Base-by-base conservation (phyloP, 805 yeast species). In the Candida quercuum region DNA sequence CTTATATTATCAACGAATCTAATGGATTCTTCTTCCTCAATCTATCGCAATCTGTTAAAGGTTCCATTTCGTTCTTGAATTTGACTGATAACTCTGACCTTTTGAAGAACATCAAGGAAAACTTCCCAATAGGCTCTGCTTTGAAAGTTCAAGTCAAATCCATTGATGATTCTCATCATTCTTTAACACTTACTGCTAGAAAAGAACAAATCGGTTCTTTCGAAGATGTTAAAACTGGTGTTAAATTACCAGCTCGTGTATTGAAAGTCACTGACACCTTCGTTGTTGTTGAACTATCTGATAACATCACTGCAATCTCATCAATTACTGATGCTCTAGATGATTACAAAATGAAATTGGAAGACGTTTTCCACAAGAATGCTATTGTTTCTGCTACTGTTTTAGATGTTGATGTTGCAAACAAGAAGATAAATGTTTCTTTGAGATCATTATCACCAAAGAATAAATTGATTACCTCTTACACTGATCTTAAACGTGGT, bases 321-420 rank as follows among this genome's bases (percentile, higher is more conserved):
- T 78, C 72, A 52, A 73, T 82, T 36, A 78, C 93, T 3, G 96
- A 87, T 57, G 87, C 94, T 6, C 64, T 84, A 47, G 74, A 80
- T 52, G 82, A 82, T 54, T 86, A 74, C 56, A 66, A 77, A 25
- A 61, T 69, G 28, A 67, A 71, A 33, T 59, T 83, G 34, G 69
- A 67, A 24, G 72, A 68, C 12, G 67, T 66, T 5, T 81, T 63
- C 54, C 55, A 66, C 4, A 60, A 63, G 5, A 78, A 78, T 45
- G 76, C 74, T 42, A 68, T 75, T 29, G 73, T 78, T 35, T 57
- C 77, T 26, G 86, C 86, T 21, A 71, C 74, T 7, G 72, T 83
- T 18, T 33, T 62, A 13, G 40, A 49, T 51, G 51, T 71, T 23
- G 64, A 61, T 39, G 43, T 51, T 9, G 47, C 56, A 6, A 66